Evolutionary conservation across 2,329 filamentous ascomycete genomes (phyloP).

Genomic region (Sarocladiaceae sp.): DNA sequence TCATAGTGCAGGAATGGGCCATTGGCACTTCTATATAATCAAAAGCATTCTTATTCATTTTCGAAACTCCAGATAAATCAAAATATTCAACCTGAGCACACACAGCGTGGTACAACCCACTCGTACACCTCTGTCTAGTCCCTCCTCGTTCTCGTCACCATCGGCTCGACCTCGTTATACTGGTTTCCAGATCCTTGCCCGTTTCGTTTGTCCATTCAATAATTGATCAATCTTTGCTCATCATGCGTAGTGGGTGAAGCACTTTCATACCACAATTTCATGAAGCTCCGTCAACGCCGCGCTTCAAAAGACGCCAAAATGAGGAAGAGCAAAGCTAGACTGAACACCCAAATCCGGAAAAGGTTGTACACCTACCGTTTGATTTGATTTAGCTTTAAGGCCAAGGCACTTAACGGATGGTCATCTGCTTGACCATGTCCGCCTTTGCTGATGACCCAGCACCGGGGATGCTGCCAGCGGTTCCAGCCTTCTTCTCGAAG

Average conservation of each 20-base stretch:
- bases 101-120: background rate
- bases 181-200: constrained; percentile 20
- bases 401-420: constrained; percentile 61
- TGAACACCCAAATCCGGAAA: constrained; percentile 15
- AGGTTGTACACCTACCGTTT: constrained; percentile 38
- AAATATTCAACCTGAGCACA: background rate
- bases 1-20: background rate
- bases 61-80: background rate
- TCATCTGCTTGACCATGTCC: constrained; percentile 91
- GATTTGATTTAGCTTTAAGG: constrained; percentile 6
- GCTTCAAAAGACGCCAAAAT: constrained; percentile 40
- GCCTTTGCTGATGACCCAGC: constrained; percentile 72
- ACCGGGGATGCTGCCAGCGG: constrained; percentile 58
- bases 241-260: constrained; percentile 35
- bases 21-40: background rate
- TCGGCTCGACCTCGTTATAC: background rate
- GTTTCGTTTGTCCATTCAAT: constrained; percentile 19
- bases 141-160: background rate
- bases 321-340: constrained; percentile 31
- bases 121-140: background rate
- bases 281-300: constrained; percentile 45
- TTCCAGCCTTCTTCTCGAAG: constrained; percentile 95
- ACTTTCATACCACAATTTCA: constrained; percentile 45
- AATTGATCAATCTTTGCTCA: constrained; percentile 3
- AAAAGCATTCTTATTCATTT: background rate